Base-by-base conservation (phyloP, 2,329 filamentous ascomycete species). In the Aspergillus sp. region DNA sequence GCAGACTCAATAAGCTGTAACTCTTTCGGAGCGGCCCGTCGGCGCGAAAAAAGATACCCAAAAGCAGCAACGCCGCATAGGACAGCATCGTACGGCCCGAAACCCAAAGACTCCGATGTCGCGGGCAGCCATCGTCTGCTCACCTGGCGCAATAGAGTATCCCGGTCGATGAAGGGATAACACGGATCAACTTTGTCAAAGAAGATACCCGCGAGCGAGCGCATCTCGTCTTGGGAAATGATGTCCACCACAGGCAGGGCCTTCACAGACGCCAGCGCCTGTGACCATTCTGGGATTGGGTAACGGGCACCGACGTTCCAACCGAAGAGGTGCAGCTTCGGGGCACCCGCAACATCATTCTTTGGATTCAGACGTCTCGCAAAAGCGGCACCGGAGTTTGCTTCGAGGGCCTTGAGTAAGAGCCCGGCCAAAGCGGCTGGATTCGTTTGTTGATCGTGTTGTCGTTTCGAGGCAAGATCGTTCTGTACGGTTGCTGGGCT, bases 321-420 rank as follows among this genome's bases (percentile, higher is more conserved):
- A 0, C 82, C 84, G 68, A 87, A 87, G 0, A 84, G 79, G 65
- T 84, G 82, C 58, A 86, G 74, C 51, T 82, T 78, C 0, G 84
- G 83, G 1, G 82, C 83, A 66, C 81, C 81, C 4, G 80, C 80
- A 0, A 84, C 81, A 67, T 87, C 84, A 22, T 86, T 76, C 48
- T 80, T 79, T 48, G 85, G 75, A 0, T 82, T 85, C 41, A 87
- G 72, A 23, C 80, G 78, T 57, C 84, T 75, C 8, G 85, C 80
- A 68, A 87, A 87, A 0, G 84, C 83, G 0, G 85, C 82, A 0
- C 84, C 84, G 0, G 84, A 86, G 63, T 87, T 87, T 41, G 83
- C 85, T 64, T 87, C 83, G 3, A 86, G 73, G 0, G 82, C 83
- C 52, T 70, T 68, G 31, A 70, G 58, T 9, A 73, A 69, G 4